Evolutionary conservation across 345 rosid species (phyloP).

Genomic region (Camelina neglecta): DNA sequence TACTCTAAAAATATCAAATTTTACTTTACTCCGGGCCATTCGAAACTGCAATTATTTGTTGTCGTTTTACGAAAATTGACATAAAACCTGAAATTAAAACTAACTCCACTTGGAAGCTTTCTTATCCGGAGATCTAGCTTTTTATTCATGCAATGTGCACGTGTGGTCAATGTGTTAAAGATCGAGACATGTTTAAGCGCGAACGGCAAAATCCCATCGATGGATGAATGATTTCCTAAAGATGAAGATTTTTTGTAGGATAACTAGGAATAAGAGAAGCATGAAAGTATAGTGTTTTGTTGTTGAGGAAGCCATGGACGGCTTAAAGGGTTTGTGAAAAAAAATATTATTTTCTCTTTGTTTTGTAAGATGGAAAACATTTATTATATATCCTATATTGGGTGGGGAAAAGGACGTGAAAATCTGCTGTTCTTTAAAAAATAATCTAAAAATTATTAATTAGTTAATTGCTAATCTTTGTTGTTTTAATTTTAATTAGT

Average conservation of each 20-base stretch:
- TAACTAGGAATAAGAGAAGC: background rate
- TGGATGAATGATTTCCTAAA: background rate
- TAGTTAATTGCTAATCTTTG: background rate
- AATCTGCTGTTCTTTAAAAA: background rate
- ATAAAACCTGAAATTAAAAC: conserved; percentile 13
- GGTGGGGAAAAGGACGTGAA: background rate
- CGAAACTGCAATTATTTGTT: conserved; percentile 11
- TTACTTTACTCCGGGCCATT: background rate
- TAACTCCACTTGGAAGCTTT: background rate
- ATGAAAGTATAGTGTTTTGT: background rate
- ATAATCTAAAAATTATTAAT: background rate
- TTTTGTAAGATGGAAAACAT: conserved; percentile 5
- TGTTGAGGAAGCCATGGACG: conserved; percentile 16
- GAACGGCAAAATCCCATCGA: background rate
- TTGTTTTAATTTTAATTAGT: background rate
- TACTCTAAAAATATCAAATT: conserved; percentile 18
- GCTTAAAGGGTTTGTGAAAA: background rate
- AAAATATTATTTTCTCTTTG: background rate
- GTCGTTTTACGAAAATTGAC: conserved; percentile 11
- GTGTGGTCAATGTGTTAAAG: background rate
- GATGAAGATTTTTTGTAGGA: background rate
- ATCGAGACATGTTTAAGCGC: conserved; percentile 20
- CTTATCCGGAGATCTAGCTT: background rate
- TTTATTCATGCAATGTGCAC: conserved; percentile 3
- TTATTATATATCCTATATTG: background rate